These are phyloP conservation scores for Bryopsis sp. DNA, from an alignment of 139 green algal species.

Conservation along the genomic window DNA sequence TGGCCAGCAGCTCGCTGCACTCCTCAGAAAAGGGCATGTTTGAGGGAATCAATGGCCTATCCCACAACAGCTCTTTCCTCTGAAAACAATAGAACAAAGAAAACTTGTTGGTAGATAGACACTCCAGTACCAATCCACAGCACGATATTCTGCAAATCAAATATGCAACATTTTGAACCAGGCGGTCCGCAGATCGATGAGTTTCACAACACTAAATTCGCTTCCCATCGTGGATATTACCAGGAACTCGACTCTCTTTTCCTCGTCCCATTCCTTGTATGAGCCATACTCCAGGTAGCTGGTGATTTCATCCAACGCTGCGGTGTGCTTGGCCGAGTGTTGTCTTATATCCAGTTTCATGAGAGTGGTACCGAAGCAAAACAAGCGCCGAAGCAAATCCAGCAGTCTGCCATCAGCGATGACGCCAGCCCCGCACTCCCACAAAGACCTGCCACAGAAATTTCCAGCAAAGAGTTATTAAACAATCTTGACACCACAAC, in stretches of 20 bases:
- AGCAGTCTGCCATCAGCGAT: conserved; percentile 86
- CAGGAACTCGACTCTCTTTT: conserved; percentile 69
- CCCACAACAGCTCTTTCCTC: conserved; percentile 45
- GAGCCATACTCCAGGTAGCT: conserved; percentile 65
- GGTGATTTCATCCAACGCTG: conserved; percentile 81
- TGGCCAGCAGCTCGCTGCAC: conserved; percentile 79
- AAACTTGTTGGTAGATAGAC: not conserved
- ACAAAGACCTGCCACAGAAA: conserved; percentile 63
- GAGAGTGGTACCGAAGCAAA: conserved; percentile 81
- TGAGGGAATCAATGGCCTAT: conserved; percentile 76
- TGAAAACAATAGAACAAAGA: not conserved
- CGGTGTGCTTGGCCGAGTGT: conserved; percentile 71
- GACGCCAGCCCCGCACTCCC: conserved; percentile 68
- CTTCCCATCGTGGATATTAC: not conserved
- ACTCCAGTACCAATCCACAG: no score
- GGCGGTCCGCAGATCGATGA: no score
- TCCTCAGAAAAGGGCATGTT: conserved; percentile 69
- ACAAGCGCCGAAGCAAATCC: conserved; percentile 80
- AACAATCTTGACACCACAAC: no score
- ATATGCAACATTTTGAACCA: no score
- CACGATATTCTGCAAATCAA: no score
- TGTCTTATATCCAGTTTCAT: conserved; percentile 95
- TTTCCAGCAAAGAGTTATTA: no score
- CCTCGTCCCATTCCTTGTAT: conserved; percentile 86
- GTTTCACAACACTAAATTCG: no score